These are phyloP conservation scores for Lecanoromycetidae sp. DNA, from an alignment of 2,329 filamentous ascomycete genomes.

Conservation along the genomic window DNA sequence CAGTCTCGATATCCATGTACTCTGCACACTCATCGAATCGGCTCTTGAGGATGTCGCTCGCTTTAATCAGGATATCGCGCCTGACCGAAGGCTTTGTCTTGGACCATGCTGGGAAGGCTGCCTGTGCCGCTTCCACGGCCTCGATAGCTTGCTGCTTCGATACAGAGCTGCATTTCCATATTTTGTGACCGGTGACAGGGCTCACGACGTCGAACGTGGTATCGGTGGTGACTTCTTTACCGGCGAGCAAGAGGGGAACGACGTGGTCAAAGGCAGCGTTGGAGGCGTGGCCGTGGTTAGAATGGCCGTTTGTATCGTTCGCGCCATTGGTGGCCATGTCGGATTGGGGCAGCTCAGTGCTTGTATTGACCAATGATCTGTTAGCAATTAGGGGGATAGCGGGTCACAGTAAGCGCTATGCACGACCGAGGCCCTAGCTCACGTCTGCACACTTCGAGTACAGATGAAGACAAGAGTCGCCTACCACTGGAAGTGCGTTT, in stretches of 20 bases:
- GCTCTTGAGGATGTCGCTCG: constrained; percentile 50
- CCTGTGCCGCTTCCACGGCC: constrained; percentile 49
- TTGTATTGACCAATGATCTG: too few species aligned
- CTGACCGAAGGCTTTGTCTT: constrained; percentile 48
- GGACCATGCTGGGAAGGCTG: constrained; percentile 58
- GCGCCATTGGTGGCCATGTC: constrained; percentile 8
- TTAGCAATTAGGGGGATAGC: too few species aligned
- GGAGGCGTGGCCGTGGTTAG: not conserved
- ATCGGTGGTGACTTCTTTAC: constrained; percentile 30
- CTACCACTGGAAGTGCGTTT: too few species aligned
- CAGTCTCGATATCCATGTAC: constrained; percentile 50
- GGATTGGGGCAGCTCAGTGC: not conserved
- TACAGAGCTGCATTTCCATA: constrained; percentile 45
- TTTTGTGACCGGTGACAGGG: constrained; percentile 41
- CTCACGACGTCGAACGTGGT: constrained; percentile 40
- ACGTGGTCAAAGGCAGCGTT: constrained; percentile 9
- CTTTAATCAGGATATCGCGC: constrained; percentile 58
- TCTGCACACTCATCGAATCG: constrained; percentile 48
- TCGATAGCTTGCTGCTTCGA: constrained; percentile 44
- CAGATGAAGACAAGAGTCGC: too few species aligned
- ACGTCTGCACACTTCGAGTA: too few species aligned
- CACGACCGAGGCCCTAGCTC: too few species aligned
- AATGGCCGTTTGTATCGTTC: constrained; percentile 5
- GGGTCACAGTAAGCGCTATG: too few species aligned
- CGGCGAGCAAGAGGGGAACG: constrained; percentile 34